These are phyloP conservation scores for Calonectria ilicicola DNA, from an alignment of 2,329 filamentous ascomycete genomes.

Conservation along the genomic window DNA sequence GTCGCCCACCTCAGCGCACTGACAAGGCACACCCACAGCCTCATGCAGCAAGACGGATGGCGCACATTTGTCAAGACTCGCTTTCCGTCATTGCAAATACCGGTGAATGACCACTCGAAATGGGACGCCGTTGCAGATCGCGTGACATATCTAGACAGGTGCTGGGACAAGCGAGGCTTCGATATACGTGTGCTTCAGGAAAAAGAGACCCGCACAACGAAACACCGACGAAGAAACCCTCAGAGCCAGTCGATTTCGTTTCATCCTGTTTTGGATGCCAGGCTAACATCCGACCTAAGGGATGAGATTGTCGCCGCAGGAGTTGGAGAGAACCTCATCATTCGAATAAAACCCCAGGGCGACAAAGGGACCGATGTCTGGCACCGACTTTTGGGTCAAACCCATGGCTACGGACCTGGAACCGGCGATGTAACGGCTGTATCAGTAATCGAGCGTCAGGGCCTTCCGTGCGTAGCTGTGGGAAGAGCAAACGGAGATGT, in stretches of 20 bases:
- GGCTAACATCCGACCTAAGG: conserved; percentile 48
- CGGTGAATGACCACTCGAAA: conserved; percentile 34
- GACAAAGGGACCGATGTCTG: conserved; percentile 45
- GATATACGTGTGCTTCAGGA: conserved; percentile 45
- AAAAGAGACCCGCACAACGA: conserved; percentile 26
- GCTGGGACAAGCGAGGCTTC: conserved; percentile 64
- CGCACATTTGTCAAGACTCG: conserved; percentile 58
- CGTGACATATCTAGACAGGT: conserved; percentile 63
- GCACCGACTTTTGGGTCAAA: conserved; percentile 53
- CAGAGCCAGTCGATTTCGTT: conserved; percentile 53
- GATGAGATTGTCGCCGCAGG: conserved; percentile 64
- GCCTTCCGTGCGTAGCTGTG: conserved; percentile 52
- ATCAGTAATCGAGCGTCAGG: conserved; percentile 53
- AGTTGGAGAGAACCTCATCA: conserved; percentile 63
- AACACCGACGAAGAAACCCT: conserved; percentile 28
- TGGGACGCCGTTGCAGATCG: conserved; percentile 58
- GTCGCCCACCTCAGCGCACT: conserved; percentile 55
- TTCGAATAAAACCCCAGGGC: conserved; percentile 51
- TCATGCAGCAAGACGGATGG: conserved; percentile 61
- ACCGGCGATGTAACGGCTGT: conserved; percentile 64
- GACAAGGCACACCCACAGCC: conserved; percentile 52
- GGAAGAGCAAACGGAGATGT: conserved; percentile 65
- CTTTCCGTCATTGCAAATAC: conserved; percentile 56
- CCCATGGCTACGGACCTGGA: conserved; percentile 55
- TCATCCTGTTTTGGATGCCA: conserved; percentile 62